Evolutionary conservation across 2,329 filamentous ascomycete genomes (phyloP).

Genomic region (Teratosphaeria epicoccoides): DNA sequence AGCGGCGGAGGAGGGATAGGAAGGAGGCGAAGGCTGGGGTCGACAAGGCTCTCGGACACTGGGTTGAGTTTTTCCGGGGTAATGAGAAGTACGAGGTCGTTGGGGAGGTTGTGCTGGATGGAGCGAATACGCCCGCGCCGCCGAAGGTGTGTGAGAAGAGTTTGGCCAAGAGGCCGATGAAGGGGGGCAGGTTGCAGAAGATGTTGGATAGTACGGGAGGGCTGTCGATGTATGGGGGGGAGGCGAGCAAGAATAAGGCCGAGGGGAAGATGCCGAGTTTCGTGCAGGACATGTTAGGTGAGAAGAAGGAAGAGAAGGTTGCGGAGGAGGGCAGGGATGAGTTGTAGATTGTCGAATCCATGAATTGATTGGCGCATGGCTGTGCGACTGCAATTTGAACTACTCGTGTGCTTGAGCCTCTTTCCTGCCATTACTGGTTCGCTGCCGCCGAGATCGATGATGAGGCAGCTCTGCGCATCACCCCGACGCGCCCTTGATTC

Average conservation of each 20-base stretch:
- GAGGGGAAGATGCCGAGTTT: neutral
- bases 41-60: conserved; percentile 50
- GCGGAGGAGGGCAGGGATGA: neutral
- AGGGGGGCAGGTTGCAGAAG: conserved; percentile 13
- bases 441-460: no score
- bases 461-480: no score
- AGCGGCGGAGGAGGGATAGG: conserved; percentile 13
- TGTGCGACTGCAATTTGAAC: no score
- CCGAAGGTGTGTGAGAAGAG: conserved; percentile 18
- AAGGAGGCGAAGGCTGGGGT: conserved; percentile 51
- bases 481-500: no score
- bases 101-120: conserved; percentile 15
- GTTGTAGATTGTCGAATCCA: neutral
- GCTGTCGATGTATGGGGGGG: neutral
- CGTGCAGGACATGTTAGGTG: neutral
- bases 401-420: neutral
- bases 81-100: conserved; percentile 19
- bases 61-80: conserved; percentile 39
- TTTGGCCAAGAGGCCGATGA: conserved; percentile 22
- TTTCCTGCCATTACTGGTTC: neutral
- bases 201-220: neutral
- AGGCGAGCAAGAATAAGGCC: neutral
- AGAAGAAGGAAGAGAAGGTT: neutral
- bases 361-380: no score
- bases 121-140: conserved; percentile 11